Percentiles rank a stretch among this genome's conserved stretches.
phyloP scores from a whole-genome alignment of 192 early-diverging fungal genomes.

The Obelidium mucronatum region DNA sequence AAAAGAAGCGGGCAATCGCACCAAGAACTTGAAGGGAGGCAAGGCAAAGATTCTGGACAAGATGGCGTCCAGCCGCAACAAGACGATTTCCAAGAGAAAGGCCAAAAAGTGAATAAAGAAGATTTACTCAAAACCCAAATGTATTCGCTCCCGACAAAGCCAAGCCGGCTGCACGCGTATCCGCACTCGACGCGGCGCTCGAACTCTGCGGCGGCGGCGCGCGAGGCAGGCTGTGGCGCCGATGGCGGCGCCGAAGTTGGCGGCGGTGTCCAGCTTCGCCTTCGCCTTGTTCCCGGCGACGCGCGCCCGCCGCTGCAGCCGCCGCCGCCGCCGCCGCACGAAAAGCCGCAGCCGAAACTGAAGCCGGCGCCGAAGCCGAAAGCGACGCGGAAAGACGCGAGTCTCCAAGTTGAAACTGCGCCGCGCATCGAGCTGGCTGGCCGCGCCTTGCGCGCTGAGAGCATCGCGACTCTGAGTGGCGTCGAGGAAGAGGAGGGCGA shows the following conservation, averaged over 20 bases:
- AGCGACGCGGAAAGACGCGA: too few relatives aligned
- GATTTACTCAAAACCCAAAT: too few relatives aligned
- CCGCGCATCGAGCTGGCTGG: background rate
- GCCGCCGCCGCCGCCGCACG: too few relatives aligned
- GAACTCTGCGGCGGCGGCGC: background rate
- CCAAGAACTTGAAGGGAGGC: background rate
- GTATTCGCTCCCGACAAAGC: slow-evolving; percentile 5
- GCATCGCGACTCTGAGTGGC: too few relatives aligned
- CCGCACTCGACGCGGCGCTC: slow-evolving; percentile 11
- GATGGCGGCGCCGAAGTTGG: too few relatives aligned
- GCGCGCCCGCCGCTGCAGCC: too few relatives aligned
- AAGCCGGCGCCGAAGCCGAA: too few relatives aligned
- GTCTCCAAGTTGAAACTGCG: too few relatives aligned
- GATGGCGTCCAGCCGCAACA: background rate
- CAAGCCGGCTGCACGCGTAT: slow-evolving; percentile 13
- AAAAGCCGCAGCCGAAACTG: too few relatives aligned
- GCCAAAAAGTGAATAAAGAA: too few relatives aligned
- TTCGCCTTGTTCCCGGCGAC: too few relatives aligned
- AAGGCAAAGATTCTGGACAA: slow-evolving; percentile 5
- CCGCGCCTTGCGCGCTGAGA: background rate
- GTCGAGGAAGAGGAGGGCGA: slow-evolving; percentile 3
- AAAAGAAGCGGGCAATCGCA: background rate
- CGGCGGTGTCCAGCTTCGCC: too few relatives aligned
- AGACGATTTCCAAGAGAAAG: slow-evolving; percentile 14
- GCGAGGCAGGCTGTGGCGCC: background rate